Evolutionary conservation across 2,329 filamentous ascomycete genomes (phyloP).

Genomic region (Pseudogymnoascus sp.): DNA sequence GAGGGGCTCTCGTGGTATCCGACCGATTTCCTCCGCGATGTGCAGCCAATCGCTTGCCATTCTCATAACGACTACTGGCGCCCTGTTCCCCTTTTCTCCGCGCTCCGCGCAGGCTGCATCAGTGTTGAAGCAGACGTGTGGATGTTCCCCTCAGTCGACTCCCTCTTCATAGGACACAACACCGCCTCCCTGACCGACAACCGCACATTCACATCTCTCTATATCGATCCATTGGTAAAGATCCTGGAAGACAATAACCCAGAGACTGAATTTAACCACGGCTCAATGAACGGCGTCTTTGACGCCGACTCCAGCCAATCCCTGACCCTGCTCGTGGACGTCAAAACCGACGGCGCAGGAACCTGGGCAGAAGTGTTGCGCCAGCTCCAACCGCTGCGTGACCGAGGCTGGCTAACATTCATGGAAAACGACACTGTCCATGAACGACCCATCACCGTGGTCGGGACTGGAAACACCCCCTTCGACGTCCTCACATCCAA

Average conservation of each 20-base stretch:
- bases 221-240: slow-evolving; percentile 55
- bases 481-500: slow-evolving; percentile 49
- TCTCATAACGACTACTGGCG: slow-evolving; percentile 69
- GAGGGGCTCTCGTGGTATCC: slow-evolving; percentile 40
- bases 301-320: slow-evolving; percentile 44
- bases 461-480: slow-evolving; percentile 58
- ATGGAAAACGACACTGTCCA: slow-evolving; percentile 44
- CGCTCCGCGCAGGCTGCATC: slow-evolving; percentile 51
- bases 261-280: slow-evolving; percentile 38
- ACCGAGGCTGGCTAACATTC: slow-evolving; percentile 49
- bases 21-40: slow-evolving; percentile 44
- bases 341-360: slow-evolving; percentile 51
- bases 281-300: slow-evolving; percentile 47
- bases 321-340: slow-evolving; percentile 58
- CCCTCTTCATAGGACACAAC: slow-evolving; percentile 59
- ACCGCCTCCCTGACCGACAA: slow-evolving; percentile 44
- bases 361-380: slow-evolving; percentile 46
- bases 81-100: slow-evolving; percentile 53
- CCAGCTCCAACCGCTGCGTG: slow-evolving; percentile 52
- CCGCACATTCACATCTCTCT: slow-evolving; percentile 54
- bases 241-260: slow-evolving; percentile 49
- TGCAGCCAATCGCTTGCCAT: slow-evolving; percentile 51
- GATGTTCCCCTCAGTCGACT: slow-evolving; percentile 40
- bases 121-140: slow-evolving; percentile 65
- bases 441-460: slow-evolving; percentile 55